Conservation (phyloP, 2,329 filamentous ascomycete species). For the Talaromyces sp. region DNA sequence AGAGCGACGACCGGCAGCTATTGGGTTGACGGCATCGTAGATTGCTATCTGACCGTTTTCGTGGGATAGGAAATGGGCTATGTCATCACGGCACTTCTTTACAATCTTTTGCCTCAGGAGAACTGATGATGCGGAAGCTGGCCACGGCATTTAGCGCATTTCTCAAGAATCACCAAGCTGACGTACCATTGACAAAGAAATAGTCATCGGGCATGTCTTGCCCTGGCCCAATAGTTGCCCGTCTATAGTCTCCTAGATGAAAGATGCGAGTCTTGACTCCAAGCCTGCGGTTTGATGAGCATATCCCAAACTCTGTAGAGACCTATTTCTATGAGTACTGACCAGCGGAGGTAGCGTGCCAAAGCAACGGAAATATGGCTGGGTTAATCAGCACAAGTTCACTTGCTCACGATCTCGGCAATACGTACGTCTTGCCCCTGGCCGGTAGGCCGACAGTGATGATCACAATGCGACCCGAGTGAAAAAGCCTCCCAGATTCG, state of each 20-base stretch:
- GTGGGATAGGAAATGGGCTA: conserved; percentile 91
- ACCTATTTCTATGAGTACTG: conserved; percentile 22
- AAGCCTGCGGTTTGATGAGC: conserved; percentile 53
- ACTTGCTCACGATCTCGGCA: not conserved
- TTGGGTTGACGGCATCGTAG: conserved; percentile 95
- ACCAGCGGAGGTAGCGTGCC: conserved; percentile 89
- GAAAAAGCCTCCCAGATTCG: conserved; percentile 93
- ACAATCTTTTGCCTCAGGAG: conserved; percentile 93
- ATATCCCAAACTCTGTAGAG: not conserved
- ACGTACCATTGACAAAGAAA: conserved; percentile 78
- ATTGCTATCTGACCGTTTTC: conserved; percentile 98
- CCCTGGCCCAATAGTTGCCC: conserved; percentile 79
- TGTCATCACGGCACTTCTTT: conserved; percentile 95
- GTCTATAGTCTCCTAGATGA: conserved; percentile 91
- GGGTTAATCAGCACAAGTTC: conserved; percentile 5
- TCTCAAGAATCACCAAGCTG: not conserved
- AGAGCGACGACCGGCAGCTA: conserved; percentile 72
- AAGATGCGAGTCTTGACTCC: conserved; percentile 98
- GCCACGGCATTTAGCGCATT: not conserved
- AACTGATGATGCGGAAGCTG: conserved; percentile 79
- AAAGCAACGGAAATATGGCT: conserved; percentile 94
- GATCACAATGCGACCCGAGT: conserved; percentile 94
- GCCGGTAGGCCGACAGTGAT: conserved; percentile 94
- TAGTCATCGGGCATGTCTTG: conserved; percentile 92
- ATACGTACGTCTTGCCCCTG: conserved; percentile 80